These are phyloP conservation scores for Phytophthora lateralis DNA, from an alignment of 352 stramenopile species.

Conservation along the genomic window DNA sequence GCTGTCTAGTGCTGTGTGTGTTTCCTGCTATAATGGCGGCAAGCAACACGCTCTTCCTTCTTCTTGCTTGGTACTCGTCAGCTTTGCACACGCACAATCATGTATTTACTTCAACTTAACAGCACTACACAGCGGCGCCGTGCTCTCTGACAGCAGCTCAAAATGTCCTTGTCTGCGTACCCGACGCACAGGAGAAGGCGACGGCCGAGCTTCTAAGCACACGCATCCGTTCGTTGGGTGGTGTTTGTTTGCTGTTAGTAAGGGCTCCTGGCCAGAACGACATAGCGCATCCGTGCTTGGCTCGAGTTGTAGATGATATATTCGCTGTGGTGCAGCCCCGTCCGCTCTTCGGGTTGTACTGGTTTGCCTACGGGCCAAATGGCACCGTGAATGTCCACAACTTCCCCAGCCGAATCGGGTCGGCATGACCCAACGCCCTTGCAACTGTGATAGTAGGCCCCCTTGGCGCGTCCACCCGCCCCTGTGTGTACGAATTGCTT, in stretches of 20 bases:
- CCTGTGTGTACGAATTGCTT: conserved; percentile 54
- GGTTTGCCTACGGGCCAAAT: conserved; percentile 73
- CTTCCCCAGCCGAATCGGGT: conserved; percentile 56
- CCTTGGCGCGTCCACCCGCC: conserved; percentile 44
- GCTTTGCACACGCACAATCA: conserved; percentile 16
- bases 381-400: conserved; percentile 56
- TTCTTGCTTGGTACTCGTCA: not conserved
- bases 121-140: conserved; percentile 19
- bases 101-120: conserved; percentile 34
- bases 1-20: not conserved
- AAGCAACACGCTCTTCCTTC: conserved; percentile 7
- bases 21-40: not conserved
- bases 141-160: conserved; percentile 15
- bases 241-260: conserved; percentile 31
- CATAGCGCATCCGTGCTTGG: conserved; percentile 83
- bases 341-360: conserved; percentile 56
- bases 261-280: conserved; percentile 61
- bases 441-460: conserved; percentile 58
- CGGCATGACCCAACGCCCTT: conserved; percentile 69
- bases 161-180: conserved; percentile 17
- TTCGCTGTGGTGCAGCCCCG: conserved; percentile 74
- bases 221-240: conserved; percentile 10
- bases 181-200: conserved; percentile 15
- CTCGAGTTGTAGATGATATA: conserved; percentile 88
- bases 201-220: conserved; percentile 32